phyloP scores from a whole-genome alignment of 2,329 filamentous ascomycete species.

The Paecilomyces niveus region DNA sequence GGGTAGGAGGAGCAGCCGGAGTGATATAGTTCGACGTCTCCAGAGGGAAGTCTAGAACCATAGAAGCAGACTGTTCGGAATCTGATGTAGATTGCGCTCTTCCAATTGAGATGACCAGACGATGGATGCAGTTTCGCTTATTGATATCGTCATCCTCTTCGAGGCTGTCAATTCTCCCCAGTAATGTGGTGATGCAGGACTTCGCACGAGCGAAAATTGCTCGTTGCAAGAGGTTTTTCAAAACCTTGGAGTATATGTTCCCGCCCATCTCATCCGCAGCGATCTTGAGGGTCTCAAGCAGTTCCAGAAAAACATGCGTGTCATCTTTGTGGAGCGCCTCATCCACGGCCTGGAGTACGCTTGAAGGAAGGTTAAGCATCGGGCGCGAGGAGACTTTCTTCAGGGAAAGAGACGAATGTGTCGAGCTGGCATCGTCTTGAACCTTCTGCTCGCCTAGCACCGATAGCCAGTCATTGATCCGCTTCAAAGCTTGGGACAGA shows the following conservation, averaged over 20 bases:
- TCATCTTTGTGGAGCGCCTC: constrained; percentile 35
- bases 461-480: constrained; percentile 87
- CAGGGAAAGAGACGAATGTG: constrained; percentile 62
- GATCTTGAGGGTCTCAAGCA: constrained; percentile 53
- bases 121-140: constrained; percentile 85
- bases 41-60: constrained; percentile 41
- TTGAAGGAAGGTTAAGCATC: constrained; percentile 64
- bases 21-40: constrained; percentile 69
- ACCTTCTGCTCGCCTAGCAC: constrained; percentile 69
- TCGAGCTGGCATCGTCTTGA: constrained; percentile 67
- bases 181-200: constrained; percentile 62
- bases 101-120: constrained; percentile 85
- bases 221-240: constrained; percentile 38
- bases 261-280: constrained; percentile 51
- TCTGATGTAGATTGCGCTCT: constrained; percentile 57
- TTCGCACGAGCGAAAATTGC: constrained; percentile 66
- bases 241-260: constrained; percentile 58
- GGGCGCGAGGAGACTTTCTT: constrained; percentile 70
- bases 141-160: constrained; percentile 91
- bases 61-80: constrained; percentile 46
- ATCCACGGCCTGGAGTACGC: constrained; percentile 34
- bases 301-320: constrained; percentile 34
- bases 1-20: constrained; percentile 62
- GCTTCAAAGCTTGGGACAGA: constrained; percentile 52
- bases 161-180: constrained; percentile 62